A percentile compares a stretch with the other conserved stretches of the same genome.
Conservation (phyloP, 1,284 basidiomycete genomes). For the Peniophora sp. region DNA sequence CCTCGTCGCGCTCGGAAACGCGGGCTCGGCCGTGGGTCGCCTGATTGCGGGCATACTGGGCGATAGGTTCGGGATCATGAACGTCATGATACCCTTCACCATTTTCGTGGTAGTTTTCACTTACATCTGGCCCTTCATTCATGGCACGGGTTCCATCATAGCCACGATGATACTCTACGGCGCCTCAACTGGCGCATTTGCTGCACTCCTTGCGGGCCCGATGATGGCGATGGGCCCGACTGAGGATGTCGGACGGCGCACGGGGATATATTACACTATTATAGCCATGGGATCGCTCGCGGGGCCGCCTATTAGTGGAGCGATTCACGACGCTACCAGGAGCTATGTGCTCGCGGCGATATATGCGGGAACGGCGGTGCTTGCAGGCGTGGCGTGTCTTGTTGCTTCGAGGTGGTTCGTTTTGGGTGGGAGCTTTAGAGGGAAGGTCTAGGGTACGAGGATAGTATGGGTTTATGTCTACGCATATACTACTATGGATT, state of each 20-base stretch:
- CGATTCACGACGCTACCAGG: constrained; percentile 37
- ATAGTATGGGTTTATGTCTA: too few relatives aligned
- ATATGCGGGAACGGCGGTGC: constrained; percentile 37
- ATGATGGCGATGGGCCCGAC: constrained; percentile 51
- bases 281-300: constrained; percentile 37
- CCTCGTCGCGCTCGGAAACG: constrained; percentile 40
- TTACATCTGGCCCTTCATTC: constrained; percentile 50
- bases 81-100: constrained; percentile 48
- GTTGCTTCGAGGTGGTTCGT: too few relatives aligned
- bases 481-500: too few relatives aligned
- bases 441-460: too few relatives aligned
- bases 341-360: constrained; percentile 46
- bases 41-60: constrained; percentile 29
- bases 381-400: too few relatives aligned
- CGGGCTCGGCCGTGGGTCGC: constrained; percentile 33
- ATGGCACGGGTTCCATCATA: constrained; percentile 27
- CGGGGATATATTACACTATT: constrained; percentile 50
- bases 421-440: too few relatives aligned
- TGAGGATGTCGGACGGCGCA: constrained; percentile 50
- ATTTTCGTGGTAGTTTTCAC: constrained; percentile 41
- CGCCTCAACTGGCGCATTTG: constrained; percentile 50
- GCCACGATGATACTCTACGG: constrained; percentile 43
- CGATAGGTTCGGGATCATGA: constrained; percentile 35
- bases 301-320: constrained; percentile 53
- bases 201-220: constrained; percentile 46